These are phyloP conservation scores for Friedmanniomyces simplex DNA, from an alignment of 495 filamentous ascomycete genomes.

Conservation along the genomic window DNA sequence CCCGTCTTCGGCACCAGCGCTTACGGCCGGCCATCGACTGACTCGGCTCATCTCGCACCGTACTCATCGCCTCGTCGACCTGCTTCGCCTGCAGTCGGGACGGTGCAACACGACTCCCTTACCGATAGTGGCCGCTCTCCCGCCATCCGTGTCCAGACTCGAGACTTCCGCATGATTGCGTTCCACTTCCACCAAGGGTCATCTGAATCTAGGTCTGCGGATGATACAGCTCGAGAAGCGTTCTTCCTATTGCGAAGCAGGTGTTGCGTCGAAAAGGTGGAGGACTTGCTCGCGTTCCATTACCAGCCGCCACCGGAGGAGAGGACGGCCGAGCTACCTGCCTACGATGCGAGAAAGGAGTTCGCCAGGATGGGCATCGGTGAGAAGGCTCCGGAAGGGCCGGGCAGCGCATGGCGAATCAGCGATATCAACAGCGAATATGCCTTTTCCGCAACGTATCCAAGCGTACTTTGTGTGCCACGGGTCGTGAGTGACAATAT, in stretches of 20 bases:
- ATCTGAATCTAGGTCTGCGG: constrained; percentile 61
- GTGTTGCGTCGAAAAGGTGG: constrained; percentile 70
- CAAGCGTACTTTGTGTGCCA: constrained; percentile 71
- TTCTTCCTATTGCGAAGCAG: constrained; percentile 41
- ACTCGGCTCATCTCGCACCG: constrained; percentile 15
- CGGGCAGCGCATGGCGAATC: constrained; percentile 68
- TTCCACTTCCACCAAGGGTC: constrained; percentile 57
- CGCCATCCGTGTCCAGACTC: constrained; percentile 76
- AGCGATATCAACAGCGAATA: constrained; percentile 63
- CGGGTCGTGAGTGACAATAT: constrained; percentile 88
- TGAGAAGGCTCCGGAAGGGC: constrained; percentile 50
- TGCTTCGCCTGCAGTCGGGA: constrained; percentile 43
- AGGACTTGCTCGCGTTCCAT: constrained; percentile 84
- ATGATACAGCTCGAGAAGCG: constrained; percentile 74
- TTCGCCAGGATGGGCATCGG: constrained; percentile 72
- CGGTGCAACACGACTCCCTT: background rate
- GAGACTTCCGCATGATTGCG: constrained; percentile 86
- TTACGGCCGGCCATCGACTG: constrained; percentile 18
- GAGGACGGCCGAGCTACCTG: constrained; percentile 69
- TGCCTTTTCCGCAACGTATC: constrained; percentile 87
- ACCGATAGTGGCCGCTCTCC: constrained; percentile 51
- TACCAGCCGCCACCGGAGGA: constrained; percentile 68
- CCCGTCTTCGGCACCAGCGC: constrained; percentile 25
- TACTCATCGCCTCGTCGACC: constrained; percentile 34
- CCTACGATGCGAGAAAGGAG: constrained; percentile 74